Percentiles rank a stretch among this genome's conserved stretches.
Evolutionary conservation across 139 green algal genomes (phyloP).

Genomic region (Coelastrella sp.): DNA sequence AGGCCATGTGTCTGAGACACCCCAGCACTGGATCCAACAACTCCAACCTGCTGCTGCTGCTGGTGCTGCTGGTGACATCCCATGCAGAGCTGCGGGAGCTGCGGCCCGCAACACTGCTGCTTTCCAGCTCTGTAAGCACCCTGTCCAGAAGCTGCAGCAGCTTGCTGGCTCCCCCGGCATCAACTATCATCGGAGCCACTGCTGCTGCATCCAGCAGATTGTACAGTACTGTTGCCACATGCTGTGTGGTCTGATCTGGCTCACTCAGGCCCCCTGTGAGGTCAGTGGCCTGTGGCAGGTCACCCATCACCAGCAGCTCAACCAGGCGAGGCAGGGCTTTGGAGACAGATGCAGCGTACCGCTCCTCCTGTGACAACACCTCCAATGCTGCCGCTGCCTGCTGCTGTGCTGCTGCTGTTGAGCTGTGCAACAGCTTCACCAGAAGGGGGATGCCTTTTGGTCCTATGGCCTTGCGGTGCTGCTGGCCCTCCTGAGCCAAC

Average conservation of each 20-base stretch:
- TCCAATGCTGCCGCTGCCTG: constrained; percentile 1
- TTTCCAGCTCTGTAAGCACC: background rate
- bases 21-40: background rate
- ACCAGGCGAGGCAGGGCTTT: background rate
- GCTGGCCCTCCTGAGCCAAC: constrained; percentile 59
- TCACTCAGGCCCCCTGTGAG: background rate
- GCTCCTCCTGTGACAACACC: background rate
- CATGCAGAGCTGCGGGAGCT: background rate
- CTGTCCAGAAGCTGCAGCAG: background rate
- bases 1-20: background rate
- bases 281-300: background rate
- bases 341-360: background rate
- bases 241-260: background rate
- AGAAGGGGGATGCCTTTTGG: background rate
- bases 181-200: background rate
- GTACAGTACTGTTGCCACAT: background rate
- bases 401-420: background rate
- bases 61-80: background rate
- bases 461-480: background rate
- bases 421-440: background rate
- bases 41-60: background rate
- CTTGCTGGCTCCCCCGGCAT: background rate
- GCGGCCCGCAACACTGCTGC: background rate
- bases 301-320: background rate
- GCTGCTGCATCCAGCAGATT: background rate